Conservation (phyloP, 352 stramenopile genomes). For the Blastocystis sp. region DNA sequence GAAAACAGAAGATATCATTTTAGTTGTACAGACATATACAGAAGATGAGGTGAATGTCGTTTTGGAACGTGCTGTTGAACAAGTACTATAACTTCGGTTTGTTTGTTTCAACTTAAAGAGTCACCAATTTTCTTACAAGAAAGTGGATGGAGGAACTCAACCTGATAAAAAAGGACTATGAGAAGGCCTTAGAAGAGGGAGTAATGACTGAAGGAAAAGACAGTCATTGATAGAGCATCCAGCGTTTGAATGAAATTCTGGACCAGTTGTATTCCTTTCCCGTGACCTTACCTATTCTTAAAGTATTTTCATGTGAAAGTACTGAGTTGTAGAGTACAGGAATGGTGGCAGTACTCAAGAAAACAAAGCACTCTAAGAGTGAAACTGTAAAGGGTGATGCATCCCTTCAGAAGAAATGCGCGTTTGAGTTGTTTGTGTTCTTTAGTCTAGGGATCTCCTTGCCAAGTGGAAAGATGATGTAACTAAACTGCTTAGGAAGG, state of each 20-base stretch:
- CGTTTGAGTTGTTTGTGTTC: neutral
- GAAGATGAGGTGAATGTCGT: conserved; percentile 45
- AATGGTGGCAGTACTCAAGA: conserved; percentile 36
- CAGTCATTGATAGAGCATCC: conserved; percentile 5
- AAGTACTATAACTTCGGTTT: conserved; percentile 2
- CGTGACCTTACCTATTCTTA: neutral
- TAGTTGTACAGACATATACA: conserved; percentile 54
- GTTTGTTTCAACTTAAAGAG: neutral
- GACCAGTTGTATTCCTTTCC: conserved; percentile 4
- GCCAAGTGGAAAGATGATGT: conserved; percentile 53
- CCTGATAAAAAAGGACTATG: conserved; percentile 42
- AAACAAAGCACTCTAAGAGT: conserved; percentile 8
- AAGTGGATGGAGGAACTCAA: conserved; percentile 31
- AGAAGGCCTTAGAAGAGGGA: conserved; percentile 60
- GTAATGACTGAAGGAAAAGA: neutral
- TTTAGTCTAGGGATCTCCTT: conserved; percentile 11
- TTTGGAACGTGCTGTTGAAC: conserved; percentile 37
- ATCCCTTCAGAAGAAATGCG: conserved; percentile 42
- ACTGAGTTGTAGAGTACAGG: neutral
- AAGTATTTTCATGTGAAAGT: neutral
- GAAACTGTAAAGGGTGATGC: neutral
- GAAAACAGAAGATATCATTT: conserved; percentile 10
- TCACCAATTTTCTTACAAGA: neutral
- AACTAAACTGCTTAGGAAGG: neutral
- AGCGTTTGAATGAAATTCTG: conserved; percentile 29